phyloP scores from a whole-genome alignment of 2,329 filamentous ascomycete genomes.

The Fusarium torreyae region DNA sequence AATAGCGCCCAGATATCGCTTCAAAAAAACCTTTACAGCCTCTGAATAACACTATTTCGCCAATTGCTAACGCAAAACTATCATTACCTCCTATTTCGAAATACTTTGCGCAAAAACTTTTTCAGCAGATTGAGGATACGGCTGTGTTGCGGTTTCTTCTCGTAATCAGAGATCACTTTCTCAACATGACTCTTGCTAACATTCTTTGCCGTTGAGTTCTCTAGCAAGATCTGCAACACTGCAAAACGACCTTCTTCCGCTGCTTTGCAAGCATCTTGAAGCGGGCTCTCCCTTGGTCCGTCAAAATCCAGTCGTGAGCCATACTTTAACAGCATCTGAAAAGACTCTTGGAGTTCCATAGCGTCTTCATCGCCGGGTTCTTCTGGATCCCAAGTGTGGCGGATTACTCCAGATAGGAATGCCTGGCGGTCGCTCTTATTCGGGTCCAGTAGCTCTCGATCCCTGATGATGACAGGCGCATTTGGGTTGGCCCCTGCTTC shows the following conservation, averaged over 20 bases:
- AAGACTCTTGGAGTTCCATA: neutral
- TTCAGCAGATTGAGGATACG: neutral
- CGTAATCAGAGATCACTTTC: neutral
- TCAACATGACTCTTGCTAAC: neutral
- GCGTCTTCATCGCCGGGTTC: neutral
- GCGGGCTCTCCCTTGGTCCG: neutral
- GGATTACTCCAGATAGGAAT: conserved; percentile 24
- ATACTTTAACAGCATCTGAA: conserved; percentile 19
- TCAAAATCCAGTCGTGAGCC: conserved; percentile 10
- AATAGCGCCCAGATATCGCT: neutral
- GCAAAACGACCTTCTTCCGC: neutral
- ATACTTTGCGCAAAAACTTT: neutral
- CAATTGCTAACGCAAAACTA: neutral
- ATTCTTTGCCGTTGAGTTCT: conserved; percentile 9
- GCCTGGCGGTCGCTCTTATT: neutral
- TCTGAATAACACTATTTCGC: neutral
- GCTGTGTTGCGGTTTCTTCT: neutral
- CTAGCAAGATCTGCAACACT: conserved; percentile 16
- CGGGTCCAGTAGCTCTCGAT: neutral
- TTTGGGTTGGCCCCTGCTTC: conserved; percentile 16
- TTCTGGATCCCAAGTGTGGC: neutral
- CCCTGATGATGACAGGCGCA: neutral
- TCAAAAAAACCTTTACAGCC: neutral
- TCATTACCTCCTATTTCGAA: neutral
- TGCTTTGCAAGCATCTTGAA: conserved; percentile 17